Base-by-base conservation (phyloP, 1,139 yeast genomes). In the Pichia sp. region DNA sequence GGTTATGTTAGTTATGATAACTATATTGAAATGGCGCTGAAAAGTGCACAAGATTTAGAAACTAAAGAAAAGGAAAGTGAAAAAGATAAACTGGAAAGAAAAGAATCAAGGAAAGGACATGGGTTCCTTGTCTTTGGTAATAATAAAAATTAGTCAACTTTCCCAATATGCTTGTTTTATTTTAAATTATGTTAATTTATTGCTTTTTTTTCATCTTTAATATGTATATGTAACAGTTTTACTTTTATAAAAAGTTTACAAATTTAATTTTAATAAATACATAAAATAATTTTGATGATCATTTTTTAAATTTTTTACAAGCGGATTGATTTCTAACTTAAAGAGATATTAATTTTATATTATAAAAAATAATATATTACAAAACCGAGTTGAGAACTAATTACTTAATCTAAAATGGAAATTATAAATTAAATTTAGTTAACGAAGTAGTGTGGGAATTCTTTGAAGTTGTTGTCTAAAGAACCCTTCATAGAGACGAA, bases 401-500 rank as follows among this genome's bases (percentile, higher is more conserved):
- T 18, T 18, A 18, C 18, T 18, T 18, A 18, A 18, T 18, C 18
- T 18, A 18, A 28, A 30, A 29, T 18, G 30, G 27, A 39, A 34
- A 40, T 7, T 31, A 26, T 7, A 34, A n/a, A 33, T 5, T 72
- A 73, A 32, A 54, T 46, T 56, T 58, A 61, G 57, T 75, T 69
- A 73, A 71, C 74, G 66, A 81, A 84, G 86, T 72, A 86, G 70
- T 87, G 87, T 74, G 98, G 98, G 96, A 92, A 92, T 73, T 83
- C 86, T 70, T 76, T 78, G 81, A 89, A 80, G 92, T 90, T 88
- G 68, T 79, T 76, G 71, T 85, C 95, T 72, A 92, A 83, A 65
- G 86, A 81, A 80, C 99, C 99, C 83, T 88, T 90, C 78, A 76
- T 86, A 72, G 95, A 77, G 78, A 92, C 82, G 89, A 92, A 92